Evolutionary conservation across 257 asterid species (phyloP).

Genomic region (Anisodus acutangulus): DNA sequence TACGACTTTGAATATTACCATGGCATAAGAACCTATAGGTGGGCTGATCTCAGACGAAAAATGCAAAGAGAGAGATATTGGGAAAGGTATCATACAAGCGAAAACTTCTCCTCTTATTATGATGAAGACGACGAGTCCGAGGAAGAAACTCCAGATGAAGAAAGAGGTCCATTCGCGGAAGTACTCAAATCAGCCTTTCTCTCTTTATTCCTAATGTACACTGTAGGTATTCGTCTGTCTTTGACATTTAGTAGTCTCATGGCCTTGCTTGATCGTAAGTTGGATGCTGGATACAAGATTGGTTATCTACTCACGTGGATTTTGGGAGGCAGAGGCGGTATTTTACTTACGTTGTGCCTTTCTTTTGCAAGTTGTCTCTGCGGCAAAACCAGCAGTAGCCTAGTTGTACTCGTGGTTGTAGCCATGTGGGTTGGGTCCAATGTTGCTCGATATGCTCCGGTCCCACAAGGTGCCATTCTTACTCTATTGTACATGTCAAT

Average conservation of each 20-base stretch:
- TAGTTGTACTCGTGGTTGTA: conserved; percentile 62
- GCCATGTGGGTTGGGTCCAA: conserved; percentile 85
- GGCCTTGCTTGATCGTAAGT: conserved; percentile 69
- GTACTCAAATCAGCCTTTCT: conserved; percentile 73
- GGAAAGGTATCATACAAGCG: conserved; percentile 42
- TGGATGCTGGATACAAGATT: conserved; percentile 78
- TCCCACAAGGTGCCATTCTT: conserved; percentile 91
- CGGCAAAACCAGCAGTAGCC: conserved; percentile 81
- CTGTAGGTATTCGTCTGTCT: conserved; percentile 62
- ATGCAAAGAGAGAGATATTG: conserved; percentile 57
- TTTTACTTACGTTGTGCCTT: conserved; percentile 69
- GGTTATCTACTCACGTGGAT: conserved; percentile 75
- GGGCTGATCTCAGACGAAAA: conserved; percentile 66
- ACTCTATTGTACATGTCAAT: conserved; percentile 84
- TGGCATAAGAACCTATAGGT: conserved; percentile 60
- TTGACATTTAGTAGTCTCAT: conserved; percentile 67
- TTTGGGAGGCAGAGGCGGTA: conserved; percentile 72
- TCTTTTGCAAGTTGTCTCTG: conserved; percentile 81
- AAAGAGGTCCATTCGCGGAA: conserved; percentile 65
- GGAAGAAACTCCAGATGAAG: conserved; percentile 45
- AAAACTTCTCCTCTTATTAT: conserved; percentile 44
- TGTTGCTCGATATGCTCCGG: conserved; percentile 68
- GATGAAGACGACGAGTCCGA: conserved; percentile 46
- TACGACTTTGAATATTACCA: conserved; percentile 52
- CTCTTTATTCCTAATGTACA: conserved; percentile 73